Evolutionary conservation across 352 stramenopile species (phyloP).

Genomic region (Pythium chondricola): DNA sequence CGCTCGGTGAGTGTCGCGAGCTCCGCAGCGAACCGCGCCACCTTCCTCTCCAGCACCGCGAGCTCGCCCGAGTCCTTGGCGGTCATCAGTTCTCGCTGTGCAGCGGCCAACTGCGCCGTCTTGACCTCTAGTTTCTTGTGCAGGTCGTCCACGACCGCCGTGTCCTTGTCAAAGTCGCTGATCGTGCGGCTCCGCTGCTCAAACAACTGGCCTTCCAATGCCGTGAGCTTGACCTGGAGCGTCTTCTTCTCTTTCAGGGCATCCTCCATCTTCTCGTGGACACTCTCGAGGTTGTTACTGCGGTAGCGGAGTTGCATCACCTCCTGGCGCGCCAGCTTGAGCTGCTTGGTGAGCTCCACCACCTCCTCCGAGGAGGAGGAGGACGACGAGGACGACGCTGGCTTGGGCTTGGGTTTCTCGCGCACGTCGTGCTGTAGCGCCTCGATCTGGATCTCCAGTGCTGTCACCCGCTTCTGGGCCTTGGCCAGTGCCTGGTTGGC

Average conservation of each 20-base stretch:
- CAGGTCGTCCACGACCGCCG: conserved; percentile 37
- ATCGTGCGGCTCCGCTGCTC: conserved; percentile 66
- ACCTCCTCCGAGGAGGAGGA: no score
- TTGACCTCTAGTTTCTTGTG: conserved; percentile 56
- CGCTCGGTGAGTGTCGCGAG: conserved; percentile 36
- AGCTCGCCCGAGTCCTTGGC: conserved; percentile 20
- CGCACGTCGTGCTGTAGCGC: conserved; percentile 18
- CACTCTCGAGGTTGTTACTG: conserved; percentile 69
- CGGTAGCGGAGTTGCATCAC: conserved; percentile 82
- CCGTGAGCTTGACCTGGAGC: conserved; percentile 72
- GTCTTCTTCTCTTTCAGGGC: conserved; percentile 75
- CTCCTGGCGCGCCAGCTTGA: conserved; percentile 73
- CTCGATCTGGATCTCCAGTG: conserved; percentile 44
- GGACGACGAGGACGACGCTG: no score
- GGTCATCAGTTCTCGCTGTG: conserved; percentile 45
- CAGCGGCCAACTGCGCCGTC: conserved; percentile 37
- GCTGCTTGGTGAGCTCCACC: conserved; percentile 58
- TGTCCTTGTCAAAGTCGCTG: conserved; percentile 41
- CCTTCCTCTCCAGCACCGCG: conserved; percentile 30
- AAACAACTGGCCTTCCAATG: conserved; percentile 69
- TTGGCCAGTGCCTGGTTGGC: conserved; percentile 24
- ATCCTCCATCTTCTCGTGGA: conserved; percentile 61
- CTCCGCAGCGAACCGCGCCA: conserved; percentile 45
- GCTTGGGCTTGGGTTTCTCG: no score
- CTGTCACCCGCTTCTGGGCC: conserved; percentile 21